These are phyloP conservation scores for Marvania coccoides DNA, from an alignment of 139 green algal species.

Conservation along the genomic window DNA sequence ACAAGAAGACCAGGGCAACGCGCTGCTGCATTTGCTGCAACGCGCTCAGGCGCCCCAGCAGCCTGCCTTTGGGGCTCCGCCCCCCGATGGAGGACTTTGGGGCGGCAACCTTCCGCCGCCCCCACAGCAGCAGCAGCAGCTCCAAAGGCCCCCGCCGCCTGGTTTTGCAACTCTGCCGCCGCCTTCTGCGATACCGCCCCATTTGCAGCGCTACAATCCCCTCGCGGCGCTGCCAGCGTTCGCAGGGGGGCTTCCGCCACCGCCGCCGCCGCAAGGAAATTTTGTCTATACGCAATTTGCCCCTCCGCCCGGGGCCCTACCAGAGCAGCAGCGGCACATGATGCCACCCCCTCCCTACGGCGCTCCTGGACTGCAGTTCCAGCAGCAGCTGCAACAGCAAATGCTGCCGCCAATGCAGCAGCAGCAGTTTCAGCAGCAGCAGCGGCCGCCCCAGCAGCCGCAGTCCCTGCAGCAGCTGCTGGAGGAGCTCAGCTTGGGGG, in stretches of 20 bases:
- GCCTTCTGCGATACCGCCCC: background rate
- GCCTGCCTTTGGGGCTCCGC: background rate
- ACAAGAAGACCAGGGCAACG: background rate
- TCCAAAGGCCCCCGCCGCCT: background rate
- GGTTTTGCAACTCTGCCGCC: background rate
- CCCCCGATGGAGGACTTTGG: background rate
- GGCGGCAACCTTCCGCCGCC: background rate
- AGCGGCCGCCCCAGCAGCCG: conserved; percentile 5
- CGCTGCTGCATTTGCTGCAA: background rate
- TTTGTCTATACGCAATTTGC: too few species aligned
- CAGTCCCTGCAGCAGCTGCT: background rate
- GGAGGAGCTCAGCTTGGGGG: background rate
- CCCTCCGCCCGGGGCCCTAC: too few species aligned
- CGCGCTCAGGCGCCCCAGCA: background rate
- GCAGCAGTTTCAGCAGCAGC: background rate
- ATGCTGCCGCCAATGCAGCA: conserved; percentile 1
- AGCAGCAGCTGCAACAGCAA: background rate
- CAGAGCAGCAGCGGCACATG: conserved; percentile 9
- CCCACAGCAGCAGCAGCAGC: conserved; percentile 6
- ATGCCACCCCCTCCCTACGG: background rate
- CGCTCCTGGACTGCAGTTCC: background rate
- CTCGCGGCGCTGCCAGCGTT: background rate
- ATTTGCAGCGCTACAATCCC: background rate
- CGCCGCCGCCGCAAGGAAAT: background rate
- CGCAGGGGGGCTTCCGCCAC: background rate